Percentiles rank a stretch among this genome's conserved stretches.
These are phyloP conservation scores for Pyrenophora graminea DNA, from an alignment of 2,329 filamentous ascomycete species.

Conservation along the genomic window DNA sequence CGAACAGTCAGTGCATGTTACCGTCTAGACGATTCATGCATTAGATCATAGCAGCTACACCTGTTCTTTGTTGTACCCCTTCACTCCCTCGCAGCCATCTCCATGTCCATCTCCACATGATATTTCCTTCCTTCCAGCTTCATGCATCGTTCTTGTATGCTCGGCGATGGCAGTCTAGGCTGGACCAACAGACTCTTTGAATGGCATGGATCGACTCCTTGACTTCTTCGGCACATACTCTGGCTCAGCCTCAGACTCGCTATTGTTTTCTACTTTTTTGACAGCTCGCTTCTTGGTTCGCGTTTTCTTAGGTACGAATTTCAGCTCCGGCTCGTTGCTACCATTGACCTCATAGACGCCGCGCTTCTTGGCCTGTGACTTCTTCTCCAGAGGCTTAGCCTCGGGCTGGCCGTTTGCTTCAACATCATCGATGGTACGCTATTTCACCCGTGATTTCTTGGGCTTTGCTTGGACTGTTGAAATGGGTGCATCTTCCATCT, in stretches of 20 bases:
- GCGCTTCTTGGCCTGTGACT: slow-evolving; percentile 3
- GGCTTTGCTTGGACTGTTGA: not conserved
- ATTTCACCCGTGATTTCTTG: slow-evolving; percentile 13
- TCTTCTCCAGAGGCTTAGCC: slow-evolving; percentile 13
- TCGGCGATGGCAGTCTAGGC: not conserved
- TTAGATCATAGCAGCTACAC: not conserved
- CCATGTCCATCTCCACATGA: not conserved
- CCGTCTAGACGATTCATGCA: too few relatives aligned
- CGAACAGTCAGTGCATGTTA: too few relatives aligned
- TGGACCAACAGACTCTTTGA: not conserved
- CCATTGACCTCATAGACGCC: too few relatives aligned
- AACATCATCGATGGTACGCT: slow-evolving; percentile 5
- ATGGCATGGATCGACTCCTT: slow-evolving; percentile 10
- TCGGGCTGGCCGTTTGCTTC: slow-evolving; percentile 2
- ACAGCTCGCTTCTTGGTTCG: slow-evolving; percentile 17
- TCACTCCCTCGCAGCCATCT: too few relatives aligned
- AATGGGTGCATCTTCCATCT: not conserved
- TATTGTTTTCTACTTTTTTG: slow-evolving; percentile 4
- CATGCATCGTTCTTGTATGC: not conserved
- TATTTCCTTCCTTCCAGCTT: not conserved
- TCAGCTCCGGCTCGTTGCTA: not conserved
- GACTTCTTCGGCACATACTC: slow-evolving; percentile 22
- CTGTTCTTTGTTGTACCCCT: too few relatives aligned
- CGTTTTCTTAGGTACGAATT: not conserved
- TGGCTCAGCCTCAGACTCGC: slow-evolving; percentile 7